These are phyloP conservation scores for Apiotrichum gracile DNA, from an alignment of 1,284 basidiomycete species.

Conservation along the genomic window DNA sequence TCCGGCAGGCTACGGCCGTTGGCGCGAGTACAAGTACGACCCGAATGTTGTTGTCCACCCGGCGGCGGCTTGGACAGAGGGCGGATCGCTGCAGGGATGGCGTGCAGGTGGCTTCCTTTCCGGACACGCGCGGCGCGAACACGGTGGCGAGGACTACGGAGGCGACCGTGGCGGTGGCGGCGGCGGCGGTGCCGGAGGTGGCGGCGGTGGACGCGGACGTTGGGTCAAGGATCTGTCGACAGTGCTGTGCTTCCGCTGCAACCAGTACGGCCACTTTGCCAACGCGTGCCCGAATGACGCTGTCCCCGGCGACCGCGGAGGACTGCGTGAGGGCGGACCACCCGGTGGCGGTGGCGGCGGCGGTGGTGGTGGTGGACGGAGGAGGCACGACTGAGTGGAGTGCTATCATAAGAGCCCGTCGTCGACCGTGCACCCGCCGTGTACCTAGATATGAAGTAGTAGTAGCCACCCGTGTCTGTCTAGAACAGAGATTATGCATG, in stretches of 20 bases:
- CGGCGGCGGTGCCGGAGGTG: conserved; percentile 24
- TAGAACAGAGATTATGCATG: too few species aligned
- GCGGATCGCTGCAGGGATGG: conserved; percentile 36
- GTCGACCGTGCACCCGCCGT: too few species aligned
- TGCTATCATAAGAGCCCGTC: too few species aligned
- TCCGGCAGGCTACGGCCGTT: conserved; percentile 61
- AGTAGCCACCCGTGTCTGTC: too few species aligned
- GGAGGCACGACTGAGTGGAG: too few species aligned
- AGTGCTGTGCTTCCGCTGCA: conserved; percentile 66
- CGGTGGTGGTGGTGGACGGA: too few species aligned
- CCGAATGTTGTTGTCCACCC: conserved; percentile 49
- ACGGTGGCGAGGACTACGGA: conserved; percentile 41
- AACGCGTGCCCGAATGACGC: conserved; percentile 73
- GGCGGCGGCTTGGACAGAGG: conserved; percentile 40
- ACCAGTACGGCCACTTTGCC: conserved; percentile 86
- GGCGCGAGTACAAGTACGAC: conserved; percentile 75
- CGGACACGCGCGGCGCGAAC: conserved; percentile 29
- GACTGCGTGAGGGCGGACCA: conserved; percentile 16
- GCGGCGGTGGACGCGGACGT: conserved; percentile 26
- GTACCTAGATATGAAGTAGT: too few species aligned
- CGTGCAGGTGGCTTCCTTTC: conserved; percentile 36
- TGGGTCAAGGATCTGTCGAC: conserved; percentile 59
- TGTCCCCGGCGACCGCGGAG: conserved; percentile 45
- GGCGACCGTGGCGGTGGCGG: conserved; percentile 13
- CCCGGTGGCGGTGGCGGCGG: too few species aligned